Evolutionary conservation across 371 early-diverging fungal species (phyloP).

Genomic region (Mortierella sp.): DNA sequence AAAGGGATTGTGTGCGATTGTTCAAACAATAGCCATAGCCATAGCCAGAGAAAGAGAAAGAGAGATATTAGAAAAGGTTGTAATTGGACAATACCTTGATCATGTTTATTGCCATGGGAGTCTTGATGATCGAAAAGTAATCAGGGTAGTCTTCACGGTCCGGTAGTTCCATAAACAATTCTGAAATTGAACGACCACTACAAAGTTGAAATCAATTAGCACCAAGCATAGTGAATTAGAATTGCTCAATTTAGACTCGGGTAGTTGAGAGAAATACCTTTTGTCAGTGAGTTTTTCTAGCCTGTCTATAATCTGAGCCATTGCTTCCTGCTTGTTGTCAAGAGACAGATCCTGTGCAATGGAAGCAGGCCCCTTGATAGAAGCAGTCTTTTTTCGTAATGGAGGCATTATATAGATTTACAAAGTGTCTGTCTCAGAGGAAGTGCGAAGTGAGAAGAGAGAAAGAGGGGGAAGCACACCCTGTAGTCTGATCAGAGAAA

Average conservation of each 20-base stretch:
- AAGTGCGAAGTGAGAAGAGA: no score
- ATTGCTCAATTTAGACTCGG: not conserved
- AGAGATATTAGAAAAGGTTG: not conserved
- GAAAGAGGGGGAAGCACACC: no score
- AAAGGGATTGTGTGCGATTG: no score
- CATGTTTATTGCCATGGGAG: slow-evolving; percentile 76
- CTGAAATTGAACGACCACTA: slow-evolving; percentile 75
- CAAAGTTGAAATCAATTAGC: not conserved
- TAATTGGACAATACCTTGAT: slow-evolving; percentile 58
- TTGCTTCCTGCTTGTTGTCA: slow-evolving; percentile 34
- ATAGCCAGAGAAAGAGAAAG: not conserved
- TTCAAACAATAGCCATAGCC: no score
- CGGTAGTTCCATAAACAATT: slow-evolving; percentile 84
- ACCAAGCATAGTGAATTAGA: not conserved
- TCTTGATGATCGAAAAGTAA: slow-evolving; percentile 85
- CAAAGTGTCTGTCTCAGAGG: not conserved
- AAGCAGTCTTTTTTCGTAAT: slow-evolving; percentile 20
- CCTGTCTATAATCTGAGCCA: slow-evolving; percentile 35
- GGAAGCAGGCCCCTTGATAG: slow-evolving; percentile 31
- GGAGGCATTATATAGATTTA: slow-evolving; percentile 14
- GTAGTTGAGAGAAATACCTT: slow-evolving; percentile 17
- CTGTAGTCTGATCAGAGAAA: no score
- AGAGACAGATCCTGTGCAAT: slow-evolving; percentile 39
- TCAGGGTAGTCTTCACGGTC: slow-evolving; percentile 87
- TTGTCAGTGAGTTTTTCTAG: slow-evolving; percentile 48